Evolutionary conservation across 176 grass and related monocot species (phyloP), one percentile per base, ranked within the genome.

Genomic region (Oropetium thomaeum): DNA sequence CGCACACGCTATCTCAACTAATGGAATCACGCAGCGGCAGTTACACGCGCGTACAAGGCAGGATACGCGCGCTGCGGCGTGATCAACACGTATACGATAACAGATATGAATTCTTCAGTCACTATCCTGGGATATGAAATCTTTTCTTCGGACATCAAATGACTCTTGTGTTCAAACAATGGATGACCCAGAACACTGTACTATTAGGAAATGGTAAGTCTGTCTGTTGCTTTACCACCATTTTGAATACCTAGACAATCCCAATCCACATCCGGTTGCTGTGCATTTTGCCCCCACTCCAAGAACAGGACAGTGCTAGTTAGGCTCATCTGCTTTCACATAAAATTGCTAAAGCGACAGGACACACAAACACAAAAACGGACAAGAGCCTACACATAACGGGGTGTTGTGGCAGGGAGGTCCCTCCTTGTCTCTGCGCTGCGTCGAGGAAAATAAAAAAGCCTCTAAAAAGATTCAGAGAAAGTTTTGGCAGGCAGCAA

Each of bases 381-480:
- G 30, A 67, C 20, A 58, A 27, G 71, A 13, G 19, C 51, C 67
- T 31, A 16, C 8, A 8, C 19, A 22, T 33, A 42, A 60, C 26
- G 52, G 52, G 25, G 52, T 11, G 26, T 10, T n/a, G 2, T 31
- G 23, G 55, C 41, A 11, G 27, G n/a, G 13, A 20, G 45, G 59
- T 15, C 59, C 59, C 17, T 32, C 53, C 1, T 4, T n/a, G 52
- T 9, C 70, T n/a, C n/a, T n/a, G n/a, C n/a, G n/a, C n/a, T 69
- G 63, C 77, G 27, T 69, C 43, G 57, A 37, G 34, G 26, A 4
- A 8, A 19, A 73, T 58, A 82, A 19, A 73, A 65, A 82, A 33
- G 66, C 39, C 79, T 54, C 74, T 79, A 67, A 73, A 68, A 87
- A 72, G 28, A 53, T 37, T 29, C 40, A 61, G 67, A 37, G 31